Percentiles rank a stretch among this genome's conserved stretches.
Conservation (phyloP, 2,329 filamentous ascomycete genomes). For the Peltaster fructicola region DNA sequence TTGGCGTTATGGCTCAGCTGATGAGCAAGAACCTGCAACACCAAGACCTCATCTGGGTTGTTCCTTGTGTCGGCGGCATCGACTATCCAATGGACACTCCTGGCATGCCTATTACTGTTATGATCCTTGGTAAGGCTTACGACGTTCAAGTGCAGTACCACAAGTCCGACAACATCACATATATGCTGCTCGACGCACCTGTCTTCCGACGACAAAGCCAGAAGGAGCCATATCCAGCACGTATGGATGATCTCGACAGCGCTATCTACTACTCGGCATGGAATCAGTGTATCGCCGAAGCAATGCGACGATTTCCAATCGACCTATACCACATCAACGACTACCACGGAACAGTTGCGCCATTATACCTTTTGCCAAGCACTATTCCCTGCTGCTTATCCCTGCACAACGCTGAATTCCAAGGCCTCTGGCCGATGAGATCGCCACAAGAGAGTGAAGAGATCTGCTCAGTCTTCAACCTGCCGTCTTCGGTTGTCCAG, state of each 20-base stretch:
- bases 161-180: conserved; percentile 46
- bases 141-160: conserved; percentile 48
- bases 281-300: conserved; percentile 51
- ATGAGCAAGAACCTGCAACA: conserved; percentile 50
- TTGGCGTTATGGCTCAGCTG: conserved; percentile 52
- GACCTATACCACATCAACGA: conserved; percentile 52
- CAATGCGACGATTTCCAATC: conserved; percentile 43
- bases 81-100: conserved; percentile 43
- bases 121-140: conserved; percentile 42
- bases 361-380: conserved; percentile 45
- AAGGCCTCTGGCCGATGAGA: conserved; percentile 51
- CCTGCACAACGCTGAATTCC: conserved; percentile 52
- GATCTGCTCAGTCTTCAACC: conserved; percentile 47
- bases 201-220: conserved; percentile 48
- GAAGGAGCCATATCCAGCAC: conserved; percentile 45
- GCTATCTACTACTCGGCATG: conserved; percentile 53
- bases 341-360: conserved; percentile 45
- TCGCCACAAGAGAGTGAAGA: conserved; percentile 43
- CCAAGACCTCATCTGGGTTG: conserved; percentile 43
- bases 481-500: conserved; percentile 37
- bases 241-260: conserved; percentile 52
- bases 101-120: conserved; percentile 44
- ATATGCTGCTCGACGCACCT: conserved; percentile 48
- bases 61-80: conserved; percentile 39
- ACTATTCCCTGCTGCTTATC: conserved; percentile 46